Evolutionary conservation across 768 basidiomycete species (phyloP).

Genomic region (Collybia sordida): DNA sequence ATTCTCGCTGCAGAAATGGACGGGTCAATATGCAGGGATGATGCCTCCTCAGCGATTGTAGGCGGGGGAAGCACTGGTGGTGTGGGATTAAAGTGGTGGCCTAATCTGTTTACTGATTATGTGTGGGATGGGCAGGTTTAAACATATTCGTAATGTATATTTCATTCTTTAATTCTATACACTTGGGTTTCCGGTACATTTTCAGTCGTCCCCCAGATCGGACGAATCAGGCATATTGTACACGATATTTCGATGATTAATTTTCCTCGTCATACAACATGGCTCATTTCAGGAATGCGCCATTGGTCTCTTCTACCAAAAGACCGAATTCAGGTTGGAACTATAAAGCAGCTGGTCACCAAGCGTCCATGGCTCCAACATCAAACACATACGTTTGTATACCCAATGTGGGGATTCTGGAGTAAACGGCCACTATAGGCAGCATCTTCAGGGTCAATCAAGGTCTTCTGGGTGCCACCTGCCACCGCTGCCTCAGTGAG

Average conservation of each 20-base stretch:
- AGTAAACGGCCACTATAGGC: slow-evolving; percentile 21
- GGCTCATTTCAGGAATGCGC: slow-evolving; percentile 22
- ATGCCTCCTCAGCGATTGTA: slow-evolving; percentile 38
- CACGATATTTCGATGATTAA: neutral
- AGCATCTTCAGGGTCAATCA: slow-evolving; percentile 23
- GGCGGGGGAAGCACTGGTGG: slow-evolving; percentile 38
- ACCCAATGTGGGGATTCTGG: slow-evolving; percentile 16
- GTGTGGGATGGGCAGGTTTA: slow-evolving; percentile 68
- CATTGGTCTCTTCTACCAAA: slow-evolving; percentile 24
- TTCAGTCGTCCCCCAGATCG: neutral
- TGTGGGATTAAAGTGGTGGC: slow-evolving; percentile 72
- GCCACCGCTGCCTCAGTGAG: slow-evolving; percentile 41
- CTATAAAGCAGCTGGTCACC: slow-evolving; percentile 6
- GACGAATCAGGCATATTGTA: neutral
- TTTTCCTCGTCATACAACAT: neutral
- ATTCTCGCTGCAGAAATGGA: slow-evolving; percentile 69
- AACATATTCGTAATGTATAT: neutral
- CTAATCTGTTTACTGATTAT: slow-evolving; percentile 65
- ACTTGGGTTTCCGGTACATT: neutral
- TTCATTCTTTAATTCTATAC: neutral
- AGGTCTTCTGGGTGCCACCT: slow-evolving; percentile 15
- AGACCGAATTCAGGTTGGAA: slow-evolving; percentile 27
- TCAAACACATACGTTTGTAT: slow-evolving; percentile 13
- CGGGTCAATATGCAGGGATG: slow-evolving; percentile 77
- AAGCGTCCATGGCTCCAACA: neutral